Evolutionary conservation across 2,329 filamentous ascomycete species (phyloP).

Genomic region (Sporothrix globosa): DNA sequence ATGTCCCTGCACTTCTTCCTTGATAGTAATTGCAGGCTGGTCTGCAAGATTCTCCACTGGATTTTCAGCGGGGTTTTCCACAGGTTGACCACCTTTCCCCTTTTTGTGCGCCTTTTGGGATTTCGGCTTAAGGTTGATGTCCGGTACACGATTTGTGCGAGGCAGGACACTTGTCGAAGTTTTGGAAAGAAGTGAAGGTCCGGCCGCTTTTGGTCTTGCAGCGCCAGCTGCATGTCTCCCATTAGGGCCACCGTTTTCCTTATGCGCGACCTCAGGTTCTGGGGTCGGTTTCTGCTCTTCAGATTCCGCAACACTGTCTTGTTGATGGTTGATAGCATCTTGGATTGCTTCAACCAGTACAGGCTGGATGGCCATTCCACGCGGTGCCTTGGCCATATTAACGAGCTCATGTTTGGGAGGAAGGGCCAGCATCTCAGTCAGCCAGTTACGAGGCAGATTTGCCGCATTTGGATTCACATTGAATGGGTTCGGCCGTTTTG

Average conservation of each 20-base stretch:
- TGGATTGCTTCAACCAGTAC: conserved; percentile 49
- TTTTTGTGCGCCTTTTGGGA: neutral
- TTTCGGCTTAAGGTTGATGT: neutral
- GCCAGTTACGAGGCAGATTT: conserved; percentile 51
- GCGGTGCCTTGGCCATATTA: conserved; percentile 41
- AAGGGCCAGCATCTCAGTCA: conserved; percentile 52
- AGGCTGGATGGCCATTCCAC: conserved; percentile 38
- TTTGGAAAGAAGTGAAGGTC: neutral
- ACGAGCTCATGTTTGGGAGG: conserved; percentile 44
- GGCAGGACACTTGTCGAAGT: no score
- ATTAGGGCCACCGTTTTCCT: neutral
- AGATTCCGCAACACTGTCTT: neutral
- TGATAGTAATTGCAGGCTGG: neutral
- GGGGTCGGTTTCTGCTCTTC: neutral
- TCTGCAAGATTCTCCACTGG: neutral
- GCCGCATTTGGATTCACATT: conserved; percentile 37
- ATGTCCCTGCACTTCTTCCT: neutral
- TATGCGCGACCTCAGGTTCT: neutral
- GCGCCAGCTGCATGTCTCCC: neutral
- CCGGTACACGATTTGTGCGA: neutral
- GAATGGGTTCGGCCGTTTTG: conserved; percentile 25
- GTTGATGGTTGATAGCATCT: conserved; percentile 38
- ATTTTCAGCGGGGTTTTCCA: neutral
- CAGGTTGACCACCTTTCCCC: neutral
- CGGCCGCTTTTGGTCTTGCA: neutral